These are phyloP conservation scores for Beauveria sp. DNA, from an alignment of 2,329 filamentous ascomycete genomes.

Conservation along the genomic window DNA sequence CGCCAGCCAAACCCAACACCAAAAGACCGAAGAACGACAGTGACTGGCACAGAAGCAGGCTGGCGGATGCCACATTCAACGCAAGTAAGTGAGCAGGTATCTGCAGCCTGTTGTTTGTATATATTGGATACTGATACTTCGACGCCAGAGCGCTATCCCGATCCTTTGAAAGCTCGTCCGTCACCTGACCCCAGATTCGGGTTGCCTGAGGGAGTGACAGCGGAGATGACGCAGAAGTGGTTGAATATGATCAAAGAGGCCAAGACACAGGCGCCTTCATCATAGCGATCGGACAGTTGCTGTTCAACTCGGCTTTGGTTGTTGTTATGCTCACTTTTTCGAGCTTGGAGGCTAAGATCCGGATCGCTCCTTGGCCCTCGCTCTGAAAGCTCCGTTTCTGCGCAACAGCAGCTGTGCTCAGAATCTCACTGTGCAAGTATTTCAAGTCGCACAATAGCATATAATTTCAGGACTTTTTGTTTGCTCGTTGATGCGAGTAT, in stretches of 20 bases:
- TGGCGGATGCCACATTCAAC: slow-evolving; percentile 39
- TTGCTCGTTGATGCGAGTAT: neutral
- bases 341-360: neutral
- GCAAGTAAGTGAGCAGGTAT: slow-evolving; percentile 28
- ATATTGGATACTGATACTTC: slow-evolving; percentile 12
- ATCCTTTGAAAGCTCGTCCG: slow-evolving; percentile 36
- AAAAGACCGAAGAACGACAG: slow-evolving; percentile 37
- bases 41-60: slow-evolving; percentile 28
- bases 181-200: slow-evolving; percentile 24
- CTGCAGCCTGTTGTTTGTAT: too few species aligned
- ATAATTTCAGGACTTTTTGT: neutral
- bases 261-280: neutral
- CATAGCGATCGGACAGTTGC: neutral
- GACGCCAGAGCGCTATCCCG: slow-evolving; percentile 31
- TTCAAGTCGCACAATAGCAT: neutral
- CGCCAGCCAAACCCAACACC: slow-evolving; percentile 19
- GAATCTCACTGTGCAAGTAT: neutral
- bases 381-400: neutral
- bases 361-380: neutral
- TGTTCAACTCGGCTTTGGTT: too few species aligned
- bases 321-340: neutral
- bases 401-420: neutral
- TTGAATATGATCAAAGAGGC: slow-evolving; percentile 23
- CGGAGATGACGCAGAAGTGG: slow-evolving; percentile 33
- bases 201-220: slow-evolving; percentile 29